Percentiles rank a stretch among this genome's conserved stretches.
Conservation (phyloP, 2,329 filamentous ascomycete species). For the Coniochaeta hoffmannii region DNA sequence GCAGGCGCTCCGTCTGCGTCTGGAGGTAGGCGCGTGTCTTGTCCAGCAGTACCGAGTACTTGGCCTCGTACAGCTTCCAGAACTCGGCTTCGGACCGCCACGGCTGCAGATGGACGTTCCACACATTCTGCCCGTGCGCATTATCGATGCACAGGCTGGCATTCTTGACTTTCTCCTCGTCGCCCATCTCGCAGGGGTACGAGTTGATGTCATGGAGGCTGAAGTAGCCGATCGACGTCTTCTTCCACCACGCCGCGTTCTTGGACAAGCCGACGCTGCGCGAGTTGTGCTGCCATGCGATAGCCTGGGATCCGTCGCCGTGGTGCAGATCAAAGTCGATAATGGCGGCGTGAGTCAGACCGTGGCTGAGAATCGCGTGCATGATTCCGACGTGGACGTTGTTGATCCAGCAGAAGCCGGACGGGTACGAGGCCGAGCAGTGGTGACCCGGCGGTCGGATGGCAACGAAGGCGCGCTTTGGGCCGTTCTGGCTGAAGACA, state of each 20-base stretch:
- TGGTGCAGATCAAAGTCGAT: constrained; percentile 90
- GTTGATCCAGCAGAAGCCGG: constrained; percentile 97
- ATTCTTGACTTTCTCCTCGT: constrained; percentile 86
- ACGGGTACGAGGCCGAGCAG: constrained; percentile 81
- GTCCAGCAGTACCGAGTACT: constrained; percentile 68
- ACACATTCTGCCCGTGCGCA: constrained; percentile 87
- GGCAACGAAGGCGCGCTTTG: constrained; percentile 79
- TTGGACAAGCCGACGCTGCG: constrained; percentile 57
- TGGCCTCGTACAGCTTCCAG: constrained; percentile 77
- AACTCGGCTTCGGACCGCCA: constrained; percentile 83
- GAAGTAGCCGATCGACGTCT: constrained; percentile 87
- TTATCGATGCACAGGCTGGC: constrained; percentile 92
- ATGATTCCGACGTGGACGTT: constrained; percentile 97
- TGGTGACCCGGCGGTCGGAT: constrained; percentile 93
- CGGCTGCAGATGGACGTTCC: constrained; percentile 88
- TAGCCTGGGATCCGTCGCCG: constrained; percentile 90
- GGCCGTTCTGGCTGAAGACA: constrained; percentile 57
- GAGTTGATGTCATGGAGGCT: constrained; percentile 98
- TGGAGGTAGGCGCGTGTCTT: constrained; percentile 76
- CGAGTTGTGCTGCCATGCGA: constrained; percentile 84
- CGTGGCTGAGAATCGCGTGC: constrained; percentile 76
- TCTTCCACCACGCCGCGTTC: constrained; percentile 70
- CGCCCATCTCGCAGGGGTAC: constrained; percentile 92
- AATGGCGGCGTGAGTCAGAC: constrained; percentile 87
- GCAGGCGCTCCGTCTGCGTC: constrained; percentile 60